Conservation (phyloP, 2,329 filamentous ascomycete genomes). For the Zasmidium angulare region DNA sequence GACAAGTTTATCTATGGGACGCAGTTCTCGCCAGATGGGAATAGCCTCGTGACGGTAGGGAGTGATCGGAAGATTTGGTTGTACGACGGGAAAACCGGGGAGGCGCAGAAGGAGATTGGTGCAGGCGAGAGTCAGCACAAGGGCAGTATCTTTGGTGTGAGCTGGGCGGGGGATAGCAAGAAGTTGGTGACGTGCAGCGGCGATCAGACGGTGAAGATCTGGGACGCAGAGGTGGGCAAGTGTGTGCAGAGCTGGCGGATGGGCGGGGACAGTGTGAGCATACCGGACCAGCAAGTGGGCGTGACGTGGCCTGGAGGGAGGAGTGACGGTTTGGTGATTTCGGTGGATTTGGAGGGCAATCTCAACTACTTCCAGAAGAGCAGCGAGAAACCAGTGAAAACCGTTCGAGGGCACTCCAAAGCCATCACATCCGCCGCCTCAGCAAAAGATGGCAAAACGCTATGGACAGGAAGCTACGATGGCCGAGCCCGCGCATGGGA, state of each 20-base stretch:
- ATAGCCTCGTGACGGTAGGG: conserved; percentile 78
- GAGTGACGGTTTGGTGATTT: conserved; percentile 84
- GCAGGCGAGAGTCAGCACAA: conserved; percentile 76
- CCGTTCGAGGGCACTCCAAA: conserved; percentile 88
- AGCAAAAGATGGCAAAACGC: conserved; percentile 57
- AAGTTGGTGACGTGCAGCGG: conserved; percentile 87
- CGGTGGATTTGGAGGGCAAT: conserved; percentile 82
- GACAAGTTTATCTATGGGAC: conserved; percentile 86
- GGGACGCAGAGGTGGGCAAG: conserved; percentile 81
- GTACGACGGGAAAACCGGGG: conserved; percentile 94
- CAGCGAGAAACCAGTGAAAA: conserved; percentile 64
- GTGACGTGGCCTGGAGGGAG: conserved; percentile 85
- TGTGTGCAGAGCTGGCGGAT: conserved; percentile 80
- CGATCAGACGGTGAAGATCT: conserved; percentile 91
- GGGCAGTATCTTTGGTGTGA: conserved; percentile 88
- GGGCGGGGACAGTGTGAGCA: conserved; percentile 70
- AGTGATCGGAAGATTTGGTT: conserved; percentile 91
- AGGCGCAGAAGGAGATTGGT: conserved; percentile 74
- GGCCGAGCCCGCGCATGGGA: conserved; percentile 87
- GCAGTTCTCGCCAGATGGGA: conserved; percentile 87
- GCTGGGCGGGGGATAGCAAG: conserved; percentile 84
- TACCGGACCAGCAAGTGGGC: conserved; percentile 87
- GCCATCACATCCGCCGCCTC: conserved; percentile 75
- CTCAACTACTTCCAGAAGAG: conserved; percentile 83
- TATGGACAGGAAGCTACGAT: conserved; percentile 92